Evolutionary conservation across 2,329 filamentous ascomycete genomes (phyloP).

Genomic region (Curvularia spicifera): DNA sequence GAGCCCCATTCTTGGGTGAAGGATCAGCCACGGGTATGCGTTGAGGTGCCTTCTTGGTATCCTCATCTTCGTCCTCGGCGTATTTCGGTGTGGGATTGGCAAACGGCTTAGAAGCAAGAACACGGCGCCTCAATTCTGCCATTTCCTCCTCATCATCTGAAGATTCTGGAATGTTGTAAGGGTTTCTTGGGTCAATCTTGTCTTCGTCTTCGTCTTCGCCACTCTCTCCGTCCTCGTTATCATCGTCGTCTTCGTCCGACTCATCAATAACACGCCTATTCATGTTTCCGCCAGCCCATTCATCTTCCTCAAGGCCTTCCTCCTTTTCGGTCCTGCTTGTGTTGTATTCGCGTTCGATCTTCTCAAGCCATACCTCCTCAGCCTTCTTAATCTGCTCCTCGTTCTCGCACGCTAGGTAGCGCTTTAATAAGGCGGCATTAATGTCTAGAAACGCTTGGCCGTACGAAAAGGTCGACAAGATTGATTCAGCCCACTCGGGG

Average conservation of each 20-base stretch:
- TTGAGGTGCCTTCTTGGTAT: constrained; percentile 63
- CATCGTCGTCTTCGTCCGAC: constrained; percentile 57
- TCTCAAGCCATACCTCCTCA: constrained; percentile 85
- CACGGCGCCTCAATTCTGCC: constrained; percentile 87
- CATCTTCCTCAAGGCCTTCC: constrained; percentile 66
- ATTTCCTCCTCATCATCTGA: constrained; percentile 86
- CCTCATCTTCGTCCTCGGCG: constrained; percentile 38
- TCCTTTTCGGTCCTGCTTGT: constrained; percentile 74
- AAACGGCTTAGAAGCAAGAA: constrained; percentile 92
- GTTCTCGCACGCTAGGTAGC: constrained; percentile 82
- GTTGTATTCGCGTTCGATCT: constrained; percentile 87
- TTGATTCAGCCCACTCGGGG: constrained; percentile 84
- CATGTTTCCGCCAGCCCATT: constrained; percentile 90
- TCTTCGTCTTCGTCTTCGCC: constrained; percentile 52
- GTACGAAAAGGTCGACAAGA: constrained; percentile 86
- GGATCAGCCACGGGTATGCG: constrained; percentile 67
- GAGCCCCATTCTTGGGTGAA: constrained; percentile 27
- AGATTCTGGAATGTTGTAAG: constrained; percentile 75
- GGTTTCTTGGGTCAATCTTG: constrained; percentile 64
- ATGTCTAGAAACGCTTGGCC: constrained; percentile 89
- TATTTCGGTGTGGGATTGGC: constrained; percentile 60
- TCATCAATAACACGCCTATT: constrained; percentile 66
- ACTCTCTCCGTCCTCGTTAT: constrained; percentile 53
- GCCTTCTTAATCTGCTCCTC: constrained; percentile 83
- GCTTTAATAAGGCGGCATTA: constrained; percentile 79